Base-by-base conservation (phyloP, 2,329 filamentous ascomycete species). In the Paracoccidioides brasiliensis region DNA sequence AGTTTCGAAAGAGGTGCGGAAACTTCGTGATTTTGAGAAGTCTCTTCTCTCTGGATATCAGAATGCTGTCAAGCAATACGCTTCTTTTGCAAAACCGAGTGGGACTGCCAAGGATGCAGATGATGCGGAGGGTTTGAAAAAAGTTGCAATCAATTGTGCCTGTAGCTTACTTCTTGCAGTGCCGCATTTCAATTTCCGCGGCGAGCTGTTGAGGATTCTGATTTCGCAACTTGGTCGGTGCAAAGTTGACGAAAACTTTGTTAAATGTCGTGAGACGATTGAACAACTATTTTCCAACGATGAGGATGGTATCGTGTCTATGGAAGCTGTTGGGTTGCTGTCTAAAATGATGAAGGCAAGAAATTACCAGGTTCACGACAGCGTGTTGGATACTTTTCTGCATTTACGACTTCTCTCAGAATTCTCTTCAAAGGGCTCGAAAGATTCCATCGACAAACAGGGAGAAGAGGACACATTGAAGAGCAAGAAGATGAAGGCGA, bases 121-220 rank as follows among this genome's bases (percentile, higher is more conserved):
- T 43, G 70, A 75, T 52, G 59, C 67, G 12, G 59, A 66, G 38
- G 69, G 74, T 22, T 59, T 96, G 30, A 80, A 83, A 5, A 85
- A 78, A 53, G 79, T 95, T 32, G 91, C 93, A 3, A 84, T 95
- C 56, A 85, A 83, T 45, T 98, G 93, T 67, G 85, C 86, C 1
- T 95, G 90, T 70, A 86, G 80, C 35, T 78, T 98, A 14, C 72
- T 97, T 43, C 81, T 81, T 22, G 78, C 85, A 1, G 90, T 96
- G 0, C 88, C 93, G 3, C 94, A 98, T 74, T 98, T 98, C 81
- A 98, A 98, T 76, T 96, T 95, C 71, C 85, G 93, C 43, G 80
- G 78, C 51, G 91, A 98, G 54, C 76, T 98, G 54, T 74, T 98
- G 58, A 89, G 88, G 70, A 91, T 97, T 56, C 68, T 98, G 12